Base-by-base conservation (phyloP, 495 filamentous ascomycete species). In the Penicillium cinerascens region DNA sequence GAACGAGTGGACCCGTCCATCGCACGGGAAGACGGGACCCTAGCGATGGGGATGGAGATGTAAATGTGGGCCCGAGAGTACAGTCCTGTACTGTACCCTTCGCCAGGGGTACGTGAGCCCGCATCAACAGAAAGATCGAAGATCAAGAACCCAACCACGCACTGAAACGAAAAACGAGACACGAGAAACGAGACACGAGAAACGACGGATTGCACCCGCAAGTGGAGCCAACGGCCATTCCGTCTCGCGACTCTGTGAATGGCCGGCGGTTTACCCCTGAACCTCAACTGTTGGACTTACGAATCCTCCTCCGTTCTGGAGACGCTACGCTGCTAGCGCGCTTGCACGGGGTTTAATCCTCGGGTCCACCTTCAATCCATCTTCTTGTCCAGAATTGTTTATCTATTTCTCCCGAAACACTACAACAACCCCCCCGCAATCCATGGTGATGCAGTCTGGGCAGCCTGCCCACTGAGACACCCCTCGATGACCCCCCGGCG, bases 241-340 rank as follows among this genome's bases (percentile, higher is more conserved):
- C n/a, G 29, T 33, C 9, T 23, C 22, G 9, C 29, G 3, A 20
- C 38, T 17, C 4, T 18, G 15, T 41, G 15, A 41, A 3, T 17
- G n/a, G 20, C 20, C 1, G 16, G 20, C 16, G 3, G 3, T 41
- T 41, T 49, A 54, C 58, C 61, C 52, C 58, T 55, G 51, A 58
- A 49, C 39, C 37, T 29, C 33, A 42, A 38, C 18, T 43, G 11
- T 5, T 25, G 15, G 38, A 63, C 54, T 58, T 58, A 61, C 58
- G 61, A 54, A 54, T 51, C 58, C 44, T 51, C 45, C 27, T 61
- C 61, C 61, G 46, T 51, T 49, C 48, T 61, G 58, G 61, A 61
- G 54, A 47, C 61, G 51, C 58, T 58, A 64, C 42, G 11, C 6
- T 11, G 42, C 48, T 64, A 61, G 60, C 44, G 60, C 17, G 38